These are phyloP conservation scores for Phytopythium cucurbitacearum DNA, from an alignment of 352 stramenopile genomes.

Conservation along the genomic window DNA sequence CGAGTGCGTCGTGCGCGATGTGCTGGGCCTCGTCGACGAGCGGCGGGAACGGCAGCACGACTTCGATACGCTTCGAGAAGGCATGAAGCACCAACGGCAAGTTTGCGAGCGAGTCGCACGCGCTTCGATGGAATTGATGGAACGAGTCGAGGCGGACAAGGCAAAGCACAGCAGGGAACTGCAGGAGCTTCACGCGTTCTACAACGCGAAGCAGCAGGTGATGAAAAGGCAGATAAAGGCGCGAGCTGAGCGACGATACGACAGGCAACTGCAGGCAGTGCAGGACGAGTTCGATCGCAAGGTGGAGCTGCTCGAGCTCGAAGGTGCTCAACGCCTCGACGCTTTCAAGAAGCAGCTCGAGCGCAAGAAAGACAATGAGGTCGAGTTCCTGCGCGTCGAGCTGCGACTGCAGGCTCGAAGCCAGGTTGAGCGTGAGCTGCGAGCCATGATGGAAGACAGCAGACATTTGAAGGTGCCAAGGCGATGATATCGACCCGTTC, in stretches of 20 bases:
- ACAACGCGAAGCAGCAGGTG: constrained; percentile 23
- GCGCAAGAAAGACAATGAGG: constrained; percentile 23
- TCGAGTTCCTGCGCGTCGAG: constrained; percentile 35
- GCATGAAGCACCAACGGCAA: constrained; percentile 8
- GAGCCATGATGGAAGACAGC: neutral
- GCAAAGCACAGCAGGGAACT: neutral
- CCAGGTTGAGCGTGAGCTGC: constrained; percentile 25
- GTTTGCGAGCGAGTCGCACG: constrained; percentile 32
- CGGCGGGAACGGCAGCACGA: constrained; percentile 11
- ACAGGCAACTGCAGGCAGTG: constrained; percentile 18
- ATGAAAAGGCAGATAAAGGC: constrained; percentile 24
- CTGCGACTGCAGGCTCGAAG: constrained; percentile 27
- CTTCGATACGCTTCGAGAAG: constrained; percentile 2
- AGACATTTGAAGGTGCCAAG: too few species aligned
- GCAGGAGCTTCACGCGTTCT: constrained; percentile 24
- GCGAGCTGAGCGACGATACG: constrained; percentile 18
- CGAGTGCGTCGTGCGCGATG: constrained; percentile 29
- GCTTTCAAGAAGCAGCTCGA: constrained; percentile 21
- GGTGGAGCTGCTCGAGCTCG: constrained; percentile 18
- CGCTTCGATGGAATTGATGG: constrained; percentile 10
- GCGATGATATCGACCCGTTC: neutral
- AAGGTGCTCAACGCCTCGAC: constrained; percentile 20
- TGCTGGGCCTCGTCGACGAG: constrained; percentile 15
- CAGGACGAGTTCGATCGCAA: constrained; percentile 12
- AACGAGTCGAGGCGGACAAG: too few species aligned